A percentile compares a stretch with the other conserved stretches of the same genome.
Evolutionary conservation across 192 early-diverging fungal genomes (phyloP).

Genomic region (Coemansia nantahalensis): DNA sequence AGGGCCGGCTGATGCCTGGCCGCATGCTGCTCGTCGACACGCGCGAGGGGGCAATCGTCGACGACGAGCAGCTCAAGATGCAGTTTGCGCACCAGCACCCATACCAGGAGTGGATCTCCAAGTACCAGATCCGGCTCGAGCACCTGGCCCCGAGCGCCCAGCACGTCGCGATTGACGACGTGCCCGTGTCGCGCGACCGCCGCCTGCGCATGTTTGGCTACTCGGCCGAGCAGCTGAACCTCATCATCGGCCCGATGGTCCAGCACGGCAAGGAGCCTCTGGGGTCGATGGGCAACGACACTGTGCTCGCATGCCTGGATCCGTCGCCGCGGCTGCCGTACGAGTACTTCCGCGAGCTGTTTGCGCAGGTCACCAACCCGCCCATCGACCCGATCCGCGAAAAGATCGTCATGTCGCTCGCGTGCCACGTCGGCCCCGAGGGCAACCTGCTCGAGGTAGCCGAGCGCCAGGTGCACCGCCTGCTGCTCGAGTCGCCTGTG

Average conservation of each 20-base stretch:
- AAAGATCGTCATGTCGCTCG: slow-evolving; percentile 95
- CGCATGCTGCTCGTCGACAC: slow-evolving; percentile 98
- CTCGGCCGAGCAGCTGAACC: slow-evolving; percentile 89
- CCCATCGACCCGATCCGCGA: slow-evolving; percentile 99
- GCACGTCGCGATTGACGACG: slow-evolving; percentile 57
- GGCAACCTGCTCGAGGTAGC: slow-evolving; percentile 91
- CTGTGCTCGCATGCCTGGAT: slow-evolving; percentile 90
- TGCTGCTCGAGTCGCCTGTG: slow-evolving; percentile 84
- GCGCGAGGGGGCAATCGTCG: slow-evolving; percentile 81
- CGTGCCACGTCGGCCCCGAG: slow-evolving; percentile 91
- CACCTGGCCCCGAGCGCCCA: slow-evolving; percentile 50
- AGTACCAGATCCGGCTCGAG: slow-evolving; percentile 74
- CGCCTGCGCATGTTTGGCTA: slow-evolving; percentile 86
- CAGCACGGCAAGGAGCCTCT: slow-evolving; percentile 91
- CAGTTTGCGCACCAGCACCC: slow-evolving; percentile 65
- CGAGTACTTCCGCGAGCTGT: slow-evolving; percentile 97
- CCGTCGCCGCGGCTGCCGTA: slow-evolving; percentile 84
- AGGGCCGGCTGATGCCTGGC: slow-evolving; percentile 95
- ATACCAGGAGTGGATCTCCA: slow-evolving; percentile 83
- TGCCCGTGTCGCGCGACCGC: slow-evolving; percentile 68
- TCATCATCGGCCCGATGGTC: slow-evolving; percentile 89
- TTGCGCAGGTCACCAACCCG: slow-evolving; percentile 98
- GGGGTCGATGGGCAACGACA: slow-evolving; percentile 98
- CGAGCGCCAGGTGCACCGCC: slow-evolving; percentile 70
- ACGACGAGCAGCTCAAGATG: slow-evolving; percentile 87